phyloP scores from a whole-genome alignment of 2,329 filamentous ascomycete species.

The Pseudopithomyces maydicus region DNA sequence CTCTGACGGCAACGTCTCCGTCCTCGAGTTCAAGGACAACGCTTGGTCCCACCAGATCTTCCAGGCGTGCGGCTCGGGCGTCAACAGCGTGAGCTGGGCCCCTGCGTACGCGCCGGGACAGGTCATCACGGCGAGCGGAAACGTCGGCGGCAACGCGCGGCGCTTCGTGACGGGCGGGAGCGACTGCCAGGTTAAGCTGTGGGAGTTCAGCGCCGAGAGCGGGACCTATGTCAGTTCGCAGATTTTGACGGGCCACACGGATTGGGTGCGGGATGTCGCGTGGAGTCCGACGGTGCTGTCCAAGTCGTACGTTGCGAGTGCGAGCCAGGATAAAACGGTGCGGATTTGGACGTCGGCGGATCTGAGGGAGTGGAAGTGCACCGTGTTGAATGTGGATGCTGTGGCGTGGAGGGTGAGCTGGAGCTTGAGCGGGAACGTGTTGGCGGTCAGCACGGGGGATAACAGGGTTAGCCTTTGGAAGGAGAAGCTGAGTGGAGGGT shows the following conservation, averaged over 20 bases:
- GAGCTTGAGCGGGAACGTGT: slow-evolving; percentile 94
- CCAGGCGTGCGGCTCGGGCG: slow-evolving; percentile 88
- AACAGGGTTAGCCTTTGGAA: slow-evolving; percentile 99
- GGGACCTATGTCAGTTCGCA: slow-evolving; percentile 58
- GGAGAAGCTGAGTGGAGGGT: slow-evolving; percentile 94
- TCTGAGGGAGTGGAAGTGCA: slow-evolving; percentile 75
- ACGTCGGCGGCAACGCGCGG: slow-evolving; percentile 62
- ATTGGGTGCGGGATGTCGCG: slow-evolving; percentile 97
- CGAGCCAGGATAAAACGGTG: slow-evolving; percentile 95
- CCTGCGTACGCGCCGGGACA: slow-evolving; percentile 83
- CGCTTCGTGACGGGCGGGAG: slow-evolving; percentile 94
- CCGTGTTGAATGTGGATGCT: slow-evolving; percentile 84
- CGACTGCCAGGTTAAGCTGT: slow-evolving; percentile 93
- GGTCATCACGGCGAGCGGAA: slow-evolving; percentile 72
- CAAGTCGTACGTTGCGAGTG: slow-evolving; percentile 95
- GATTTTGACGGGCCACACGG: slow-evolving; percentile 76
- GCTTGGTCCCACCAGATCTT: slow-evolving; percentile 89
- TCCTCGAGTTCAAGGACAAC: slow-evolving; percentile 97
- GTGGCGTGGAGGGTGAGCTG: slow-evolving; percentile 96
- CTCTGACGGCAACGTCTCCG: slow-evolving; percentile 89
- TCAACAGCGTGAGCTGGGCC: slow-evolving; percentile 96
- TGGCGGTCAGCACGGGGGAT: slow-evolving; percentile 90
- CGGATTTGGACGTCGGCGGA: slow-evolving; percentile 82
- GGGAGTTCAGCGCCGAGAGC: slow-evolving; percentile 70
- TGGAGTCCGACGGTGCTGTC: slow-evolving; percentile 95